These are phyloP conservation scores for Backusella psychrophila DNA, from an alignment of 192 early-diverging fungal genomes.

Conservation along the genomic window DNA sequence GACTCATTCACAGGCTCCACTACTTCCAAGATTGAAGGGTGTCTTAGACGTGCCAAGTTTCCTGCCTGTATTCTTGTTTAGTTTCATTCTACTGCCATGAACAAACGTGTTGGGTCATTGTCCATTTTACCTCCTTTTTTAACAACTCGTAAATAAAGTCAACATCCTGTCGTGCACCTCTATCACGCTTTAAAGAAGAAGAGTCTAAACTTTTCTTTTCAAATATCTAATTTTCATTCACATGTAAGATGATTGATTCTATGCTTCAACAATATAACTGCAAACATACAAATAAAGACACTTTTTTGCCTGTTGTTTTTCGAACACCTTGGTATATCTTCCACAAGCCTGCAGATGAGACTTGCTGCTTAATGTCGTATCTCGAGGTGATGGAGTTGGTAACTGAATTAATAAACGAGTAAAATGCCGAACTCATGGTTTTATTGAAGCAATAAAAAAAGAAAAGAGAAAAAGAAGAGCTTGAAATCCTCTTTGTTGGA, in stretches of 20 bases:
- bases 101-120: background rate
- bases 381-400: constrained; percentile 36
- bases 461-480: background rate
- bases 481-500: background rate
- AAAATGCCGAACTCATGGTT: constrained; percentile 37
- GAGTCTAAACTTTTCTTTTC: constrained; percentile 67
- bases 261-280: background rate
- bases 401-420: constrained; percentile 35
- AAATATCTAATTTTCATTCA: constrained; percentile 47
- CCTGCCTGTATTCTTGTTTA: constrained; percentile 37
- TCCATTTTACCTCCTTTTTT: constrained; percentile 54
- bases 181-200: constrained; percentile 46
- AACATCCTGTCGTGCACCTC: constrained; percentile 44
- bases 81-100: background rate
- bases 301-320: constrained; percentile 56
- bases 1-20: constrained; percentile 73
- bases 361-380: constrained; percentile 49
- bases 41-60: constrained; percentile 70
- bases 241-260: background rate
- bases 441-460: background rate
- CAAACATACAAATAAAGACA: constrained; percentile 65
- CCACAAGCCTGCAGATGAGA: constrained; percentile 68
- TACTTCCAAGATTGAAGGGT: constrained; percentile 75
- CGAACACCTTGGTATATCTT: constrained; percentile 61
- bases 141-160: constrained; percentile 53